Evolutionary conservation across 2,329 filamentous ascomycete genomes (phyloP).

Genomic region (Ophiostoma montium): DNA sequence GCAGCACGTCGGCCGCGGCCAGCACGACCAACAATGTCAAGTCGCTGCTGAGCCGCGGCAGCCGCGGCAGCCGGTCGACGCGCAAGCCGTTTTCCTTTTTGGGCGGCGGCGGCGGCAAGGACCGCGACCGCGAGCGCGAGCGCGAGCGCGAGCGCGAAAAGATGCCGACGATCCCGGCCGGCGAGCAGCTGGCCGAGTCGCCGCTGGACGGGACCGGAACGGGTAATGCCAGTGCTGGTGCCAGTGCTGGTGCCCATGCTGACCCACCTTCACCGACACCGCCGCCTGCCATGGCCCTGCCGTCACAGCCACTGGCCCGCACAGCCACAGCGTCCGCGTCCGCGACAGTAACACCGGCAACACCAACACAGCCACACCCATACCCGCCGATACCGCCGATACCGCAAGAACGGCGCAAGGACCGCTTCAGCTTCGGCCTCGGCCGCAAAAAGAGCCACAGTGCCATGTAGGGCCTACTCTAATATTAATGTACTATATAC

Average conservation of each 20-base stretch:
- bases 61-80: conserved; percentile 62
- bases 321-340: no score
- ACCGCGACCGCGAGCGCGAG: conserved; percentile 23
- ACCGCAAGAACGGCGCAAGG: conserved; percentile 33
- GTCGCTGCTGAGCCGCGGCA: conserved; percentile 48
- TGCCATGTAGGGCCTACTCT: not conserved
- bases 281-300: not conserved
- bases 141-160: conserved; percentile 21
- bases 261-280: not conserved
- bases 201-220: not conserved
- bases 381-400: not conserved
- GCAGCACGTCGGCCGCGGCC: conserved; percentile 21
- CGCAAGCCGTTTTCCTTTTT: conserved; percentile 60
- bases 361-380: not conserved
- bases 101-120: no score
- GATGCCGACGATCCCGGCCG: not conserved
- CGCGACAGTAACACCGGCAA: not conserved
- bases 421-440: conserved; percentile 51
- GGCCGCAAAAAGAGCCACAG: conserved; percentile 58
- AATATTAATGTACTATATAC: no score
- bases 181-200: conserved; percentile 1
- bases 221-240: no score
- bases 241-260: not conserved
- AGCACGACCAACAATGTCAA: not conserved
- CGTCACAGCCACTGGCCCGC: no score